Base-by-base conservation (phyloP, 768 basidiomycete species). In the Clitopilus hobsonii region DNA sequence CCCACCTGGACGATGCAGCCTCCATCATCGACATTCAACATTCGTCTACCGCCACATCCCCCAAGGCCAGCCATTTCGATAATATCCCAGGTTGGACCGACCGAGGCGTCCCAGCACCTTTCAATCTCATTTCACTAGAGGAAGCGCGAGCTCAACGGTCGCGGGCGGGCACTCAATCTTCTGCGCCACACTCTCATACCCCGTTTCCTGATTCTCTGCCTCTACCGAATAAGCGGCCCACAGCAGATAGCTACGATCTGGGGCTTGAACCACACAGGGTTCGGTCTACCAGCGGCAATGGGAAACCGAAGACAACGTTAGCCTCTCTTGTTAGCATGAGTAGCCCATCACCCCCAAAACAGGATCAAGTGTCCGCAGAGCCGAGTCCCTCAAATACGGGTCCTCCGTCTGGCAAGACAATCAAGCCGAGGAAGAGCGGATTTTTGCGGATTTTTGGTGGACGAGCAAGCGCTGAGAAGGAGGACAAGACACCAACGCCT, bases 351-450 rank as follows among this genome's bases (percentile, higher is more conserved):
- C 18, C 16, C 3, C n/a, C 41, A 18, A 45, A 45, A 20, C n/a
- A 16, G 22, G 41, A 45, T 10, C 41, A 45, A 8, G 41, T 20
- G 22, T 11, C 41, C 22, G 22, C 4, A 18, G 41, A 45, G 41
- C 6, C 41, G n/a, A 18, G 18, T 16, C n/a, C 52, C 60, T 38
- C 58, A 54, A 30, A 58, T 60, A 54, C 41, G 52, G 7, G 25
- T 48, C 56, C 51, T 41, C 59, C 65, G 49, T 63, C 72, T 24
- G 72, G 71, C 8, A 86, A 82, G 61, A 59, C 69, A 1, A 66
- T 92, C 50, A 89, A 81, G 61, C 86, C 86, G 56, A 91, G 88
- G 74, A 91, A 87, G 67, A 91, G 89, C 58, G 90, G 79, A 6
- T 89, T 93, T 64, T 81, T 92, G 85, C 76, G 86, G 51, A 70